These are phyloP conservation scores for Epichloe gansuensis DNA, from an alignment of 2,329 filamentous ascomycete genomes.

Conservation along the genomic window DNA sequence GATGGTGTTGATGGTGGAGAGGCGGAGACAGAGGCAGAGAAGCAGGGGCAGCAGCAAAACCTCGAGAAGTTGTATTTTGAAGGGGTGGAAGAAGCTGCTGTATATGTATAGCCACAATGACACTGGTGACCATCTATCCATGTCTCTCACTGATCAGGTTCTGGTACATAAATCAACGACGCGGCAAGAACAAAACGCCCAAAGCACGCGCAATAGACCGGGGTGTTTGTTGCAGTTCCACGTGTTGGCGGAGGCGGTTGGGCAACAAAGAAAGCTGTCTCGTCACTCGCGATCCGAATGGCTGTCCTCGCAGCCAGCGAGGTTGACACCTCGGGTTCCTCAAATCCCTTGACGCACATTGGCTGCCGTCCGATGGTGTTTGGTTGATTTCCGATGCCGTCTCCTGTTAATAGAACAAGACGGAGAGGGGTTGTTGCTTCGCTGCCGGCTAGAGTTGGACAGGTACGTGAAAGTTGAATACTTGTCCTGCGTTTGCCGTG, in stretches of 20 bases:
- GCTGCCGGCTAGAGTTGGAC: neutral
- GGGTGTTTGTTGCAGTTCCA: constrained; percentile 2
- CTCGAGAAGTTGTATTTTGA: neutral
- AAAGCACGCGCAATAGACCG: constrained; percentile 1
- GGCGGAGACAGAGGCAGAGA: neutral
- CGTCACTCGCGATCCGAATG: neutral
- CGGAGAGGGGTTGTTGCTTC: neutral
- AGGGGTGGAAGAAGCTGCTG: neutral
- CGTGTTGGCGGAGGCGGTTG: constrained; percentile 6
- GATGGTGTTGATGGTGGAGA: neutral
- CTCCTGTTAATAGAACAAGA: neutral
- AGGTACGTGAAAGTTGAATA: neutral
- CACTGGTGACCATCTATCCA: neutral
- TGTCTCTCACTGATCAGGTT: neutral
- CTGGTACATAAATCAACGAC: neutral
- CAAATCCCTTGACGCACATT: neutral
- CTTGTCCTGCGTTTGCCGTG: neutral
- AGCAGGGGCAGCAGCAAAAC: neutral
- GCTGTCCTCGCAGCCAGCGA: neutral
- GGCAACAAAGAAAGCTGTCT: neutral
- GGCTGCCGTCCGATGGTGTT: neutral
- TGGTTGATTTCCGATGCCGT: neutral
- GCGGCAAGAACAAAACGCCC: constrained; percentile 2
- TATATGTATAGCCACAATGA: constrained; percentile 1
- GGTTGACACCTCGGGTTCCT: neutral